phyloP scores from a whole-genome alignment of 2,329 filamentous ascomycete species.

The Thelonectria olida region DNA sequence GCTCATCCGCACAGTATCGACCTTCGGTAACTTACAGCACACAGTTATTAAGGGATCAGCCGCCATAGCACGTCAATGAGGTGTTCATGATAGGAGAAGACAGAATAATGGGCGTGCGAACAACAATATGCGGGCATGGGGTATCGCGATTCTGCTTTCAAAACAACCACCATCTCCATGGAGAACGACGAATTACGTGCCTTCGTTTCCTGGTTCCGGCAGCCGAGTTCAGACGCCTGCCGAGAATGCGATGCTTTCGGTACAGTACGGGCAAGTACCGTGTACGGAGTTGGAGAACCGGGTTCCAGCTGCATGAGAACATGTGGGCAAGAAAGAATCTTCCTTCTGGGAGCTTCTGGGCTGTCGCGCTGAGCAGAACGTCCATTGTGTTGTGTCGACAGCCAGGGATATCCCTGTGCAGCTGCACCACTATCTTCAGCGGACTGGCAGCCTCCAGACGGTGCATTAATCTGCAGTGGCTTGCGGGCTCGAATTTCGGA shows the following conservation, averaged over 20 bases:
- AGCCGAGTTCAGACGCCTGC: conserved; percentile 12
- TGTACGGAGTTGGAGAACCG: conserved; percentile 25
- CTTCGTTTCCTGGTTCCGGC: conserved; percentile 15
- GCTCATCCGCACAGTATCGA: conserved; percentile 34
- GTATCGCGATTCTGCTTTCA: neutral
- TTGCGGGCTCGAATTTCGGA: conserved; percentile 23
- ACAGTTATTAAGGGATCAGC: too few relatives aligned
- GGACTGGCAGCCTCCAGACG: conserved; percentile 14
- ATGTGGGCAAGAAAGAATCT: conserved; percentile 27
- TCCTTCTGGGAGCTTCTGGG: conserved; percentile 24
- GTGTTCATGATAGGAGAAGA: neutral
- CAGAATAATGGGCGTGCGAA: too few relatives aligned
- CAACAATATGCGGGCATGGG: neutral
- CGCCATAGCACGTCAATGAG: neutral
- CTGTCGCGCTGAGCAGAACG: conserved; percentile 35
- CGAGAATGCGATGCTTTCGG: conserved; percentile 17
- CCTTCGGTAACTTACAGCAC: conserved; percentile 11
- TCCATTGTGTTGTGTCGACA: too few relatives aligned
- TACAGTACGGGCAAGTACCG: conserved; percentile 32
- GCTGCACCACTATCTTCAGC: conserved; percentile 35
- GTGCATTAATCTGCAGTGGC: conserved; percentile 15
- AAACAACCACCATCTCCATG: neutral
- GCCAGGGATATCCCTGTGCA: conserved; percentile 36
- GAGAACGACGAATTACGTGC: neutral
- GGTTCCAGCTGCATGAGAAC: conserved; percentile 26